phyloP scores from a whole-genome alignment of 345 rosid species.

The Gossypium anomalum region DNA sequence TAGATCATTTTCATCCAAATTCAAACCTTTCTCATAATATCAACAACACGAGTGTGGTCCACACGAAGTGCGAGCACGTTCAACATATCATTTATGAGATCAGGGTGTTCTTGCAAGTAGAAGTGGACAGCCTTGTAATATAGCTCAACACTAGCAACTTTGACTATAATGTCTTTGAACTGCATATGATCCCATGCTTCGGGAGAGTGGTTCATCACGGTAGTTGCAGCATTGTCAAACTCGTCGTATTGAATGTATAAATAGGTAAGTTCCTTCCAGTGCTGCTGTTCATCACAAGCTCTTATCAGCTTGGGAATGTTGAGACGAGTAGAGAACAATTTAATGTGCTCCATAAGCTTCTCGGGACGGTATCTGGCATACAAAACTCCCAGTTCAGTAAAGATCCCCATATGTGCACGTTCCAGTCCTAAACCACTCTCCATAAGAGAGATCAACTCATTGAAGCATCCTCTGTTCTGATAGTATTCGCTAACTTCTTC shows the following conservation, averaged over 20 bases:
- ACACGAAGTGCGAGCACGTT: constrained; percentile 91
- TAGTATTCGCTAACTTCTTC: constrained; percentile 96
- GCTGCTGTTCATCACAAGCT: constrained; percentile 98
- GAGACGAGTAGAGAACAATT: constrained; percentile 92
- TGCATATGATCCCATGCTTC: constrained; percentile 99
- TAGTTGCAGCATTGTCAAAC: constrained; percentile 97
- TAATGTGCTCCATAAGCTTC: constrained; percentile 98
- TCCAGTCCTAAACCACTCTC: constrained; percentile 98
- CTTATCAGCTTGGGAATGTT: constrained; percentile 95
- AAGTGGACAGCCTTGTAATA: constrained; percentile 98
- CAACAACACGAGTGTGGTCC: constrained; percentile 96
- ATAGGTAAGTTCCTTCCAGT: constrained; percentile 92
- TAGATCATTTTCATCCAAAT: constrained; percentile 11
- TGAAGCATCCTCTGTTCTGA: constrained; percentile 97
- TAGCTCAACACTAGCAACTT: constrained; percentile 92
- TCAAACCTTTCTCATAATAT: constrained; percentile 90
- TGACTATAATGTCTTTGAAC: constrained; percentile 84
- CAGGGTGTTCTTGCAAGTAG: constrained; percentile 97
- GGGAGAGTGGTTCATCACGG: constrained; percentile 98
- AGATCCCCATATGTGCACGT: constrained; percentile 99
- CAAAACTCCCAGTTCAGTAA: constrained; percentile 94
- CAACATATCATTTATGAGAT: constrained; percentile 84
- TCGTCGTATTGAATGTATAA: constrained; percentile 89
- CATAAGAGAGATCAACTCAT: constrained; percentile 93
- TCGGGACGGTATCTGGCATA: constrained; percentile 95